A percentile compares a stretch with the other conserved stretches of the same genome.
Conservation (phyloP, 2,329 filamentous ascomycete genomes). For the Colletotrichum kahawae region DNA sequence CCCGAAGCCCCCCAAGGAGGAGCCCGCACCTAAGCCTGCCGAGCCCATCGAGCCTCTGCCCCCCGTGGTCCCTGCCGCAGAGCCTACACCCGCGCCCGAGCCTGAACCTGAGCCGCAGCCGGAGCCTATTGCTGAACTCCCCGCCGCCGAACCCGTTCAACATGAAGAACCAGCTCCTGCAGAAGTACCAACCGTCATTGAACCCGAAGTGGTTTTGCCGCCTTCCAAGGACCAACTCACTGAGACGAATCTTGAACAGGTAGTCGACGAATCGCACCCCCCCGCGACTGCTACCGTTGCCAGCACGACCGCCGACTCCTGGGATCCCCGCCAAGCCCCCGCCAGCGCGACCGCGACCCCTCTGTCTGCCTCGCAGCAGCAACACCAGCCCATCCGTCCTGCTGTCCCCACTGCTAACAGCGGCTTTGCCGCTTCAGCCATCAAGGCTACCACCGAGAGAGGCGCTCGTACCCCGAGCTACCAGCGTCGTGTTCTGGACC, state of each 20-base stretch:
- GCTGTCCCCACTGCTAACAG: slow-evolving; percentile 40
- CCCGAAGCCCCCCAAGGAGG: slow-evolving; percentile 55
- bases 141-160: slow-evolving; percentile 25
- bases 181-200: slow-evolving; percentile 40
- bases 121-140: slow-evolving; percentile 38
- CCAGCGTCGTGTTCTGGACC: slow-evolving; percentile 86
- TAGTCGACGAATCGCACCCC: slow-evolving; percentile 81
- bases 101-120: slow-evolving; percentile 40
- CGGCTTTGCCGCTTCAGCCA: slow-evolving; percentile 79
- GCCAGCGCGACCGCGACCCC: slow-evolving; percentile 70
- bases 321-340: slow-evolving; percentile 70
- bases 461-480: slow-evolving; percentile 76
- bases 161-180: slow-evolving; percentile 29
- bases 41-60: slow-evolving; percentile 47
- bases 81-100: slow-evolving; percentile 24
- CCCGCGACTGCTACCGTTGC: slow-evolving; percentile 82
- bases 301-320: slow-evolving; percentile 87
- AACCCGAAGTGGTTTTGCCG: slow-evolving; percentile 61
- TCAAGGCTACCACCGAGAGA: slow-evolving; percentile 74
- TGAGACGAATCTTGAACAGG: slow-evolving; percentile 88
- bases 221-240: slow-evolving; percentile 85
- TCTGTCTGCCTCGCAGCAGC: slow-evolving; percentile 66
- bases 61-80: slow-evolving; percentile 27
- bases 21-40: slow-evolving; percentile 49
- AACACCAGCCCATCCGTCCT: slow-evolving; percentile 64